Evolutionary conservation across 2,329 filamentous ascomycete genomes (phyloP).

Genomic region (Cylindrodendrum hubeiense): DNA sequence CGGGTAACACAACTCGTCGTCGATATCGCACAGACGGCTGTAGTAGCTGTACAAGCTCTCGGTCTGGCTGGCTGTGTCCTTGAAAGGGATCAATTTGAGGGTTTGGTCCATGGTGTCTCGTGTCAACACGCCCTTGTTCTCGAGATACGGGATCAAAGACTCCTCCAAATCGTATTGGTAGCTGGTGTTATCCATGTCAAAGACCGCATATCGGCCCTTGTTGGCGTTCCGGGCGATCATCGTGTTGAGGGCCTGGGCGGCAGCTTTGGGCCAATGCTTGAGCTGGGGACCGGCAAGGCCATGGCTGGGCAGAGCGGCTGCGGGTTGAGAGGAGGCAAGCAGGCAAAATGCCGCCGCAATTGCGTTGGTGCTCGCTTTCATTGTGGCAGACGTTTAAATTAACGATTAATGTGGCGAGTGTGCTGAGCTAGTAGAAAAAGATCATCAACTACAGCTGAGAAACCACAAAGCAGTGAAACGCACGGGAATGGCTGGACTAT

Average conservation of each 20-base stretch:
- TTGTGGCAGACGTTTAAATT: constrained; percentile 7
- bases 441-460: neutral
- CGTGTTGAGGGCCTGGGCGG: constrained; percentile 49
- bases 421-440: neutral
- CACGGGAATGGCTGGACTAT: neutral
- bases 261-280: constrained; percentile 52
- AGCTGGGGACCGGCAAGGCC: constrained; percentile 38
- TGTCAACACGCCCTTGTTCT: constrained; percentile 55
- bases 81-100: constrained; percentile 57
- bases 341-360: constrained; percentile 35
- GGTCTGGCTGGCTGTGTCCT: constrained; percentile 51
- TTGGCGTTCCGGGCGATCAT: constrained; percentile 56
- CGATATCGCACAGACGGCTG: constrained; percentile 56
- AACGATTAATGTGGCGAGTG: neutral
- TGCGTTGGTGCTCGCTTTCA: constrained; percentile 28
- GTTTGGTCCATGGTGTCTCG: constrained; percentile 55
- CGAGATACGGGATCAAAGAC: constrained; percentile 57
- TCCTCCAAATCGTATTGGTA: constrained; percentile 58
- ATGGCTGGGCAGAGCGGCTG: constrained; percentile 25
- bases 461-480: neutral
- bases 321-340: constrained; percentile 25
- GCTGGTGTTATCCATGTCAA: constrained; percentile 61
- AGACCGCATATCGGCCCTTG: constrained; percentile 53
- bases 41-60: constrained; percentile 61
- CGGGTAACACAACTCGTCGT: constrained; percentile 57